Conservation (phyloP, 306 rosid species). For the Begonia masoniana region DNA sequence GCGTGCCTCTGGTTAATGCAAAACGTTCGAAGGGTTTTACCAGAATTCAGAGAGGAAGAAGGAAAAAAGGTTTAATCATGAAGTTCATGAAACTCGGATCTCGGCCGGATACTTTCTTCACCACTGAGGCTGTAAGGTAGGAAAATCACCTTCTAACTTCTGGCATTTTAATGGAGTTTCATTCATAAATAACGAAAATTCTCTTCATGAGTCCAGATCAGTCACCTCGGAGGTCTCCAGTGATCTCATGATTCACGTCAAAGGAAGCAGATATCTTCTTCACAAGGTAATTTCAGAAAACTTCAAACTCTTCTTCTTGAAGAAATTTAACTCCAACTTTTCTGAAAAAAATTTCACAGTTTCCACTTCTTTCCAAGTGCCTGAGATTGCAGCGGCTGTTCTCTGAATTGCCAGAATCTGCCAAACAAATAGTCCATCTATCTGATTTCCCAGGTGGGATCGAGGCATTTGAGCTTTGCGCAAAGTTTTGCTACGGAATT, state of each 20-base stretch:
- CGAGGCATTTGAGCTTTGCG: slow-evolving; percentile 86
- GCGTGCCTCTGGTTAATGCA: no score
- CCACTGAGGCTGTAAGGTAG: slow-evolving; percentile 71
- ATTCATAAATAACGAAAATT: not conserved
- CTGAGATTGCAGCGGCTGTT: slow-evolving; percentile 65
- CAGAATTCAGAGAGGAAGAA: slow-evolving; percentile 17
- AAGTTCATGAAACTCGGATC: slow-evolving; percentile 99
- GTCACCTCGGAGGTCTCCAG: slow-evolving; percentile 92
- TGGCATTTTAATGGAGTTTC: no score
- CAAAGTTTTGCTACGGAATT: slow-evolving; percentile 94
- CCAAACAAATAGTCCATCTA: slow-evolving; percentile 57
- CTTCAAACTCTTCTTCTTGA: not conserved
- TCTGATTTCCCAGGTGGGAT: slow-evolving; percentile 81
- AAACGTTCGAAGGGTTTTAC: no score
- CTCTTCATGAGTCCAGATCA: slow-evolving; percentile 43
- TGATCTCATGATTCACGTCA: slow-evolving; percentile 86
- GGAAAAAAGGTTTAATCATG: slow-evolving; percentile 36
- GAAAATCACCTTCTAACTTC: not conserved
- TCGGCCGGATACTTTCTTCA: slow-evolving; percentile 87
- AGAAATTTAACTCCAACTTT: slow-evolving; percentile 7
- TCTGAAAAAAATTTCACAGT: slow-evolving; percentile 28
- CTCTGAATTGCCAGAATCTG: slow-evolving; percentile 58
- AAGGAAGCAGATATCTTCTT: slow-evolving; percentile 77
- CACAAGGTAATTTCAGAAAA: slow-evolving; percentile 54
- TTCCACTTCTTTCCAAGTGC: slow-evolving; percentile 90